Base-by-base conservation (phyloP, 2,329 filamentous ascomycete species). In the Elsinoe necatrix region DNA sequence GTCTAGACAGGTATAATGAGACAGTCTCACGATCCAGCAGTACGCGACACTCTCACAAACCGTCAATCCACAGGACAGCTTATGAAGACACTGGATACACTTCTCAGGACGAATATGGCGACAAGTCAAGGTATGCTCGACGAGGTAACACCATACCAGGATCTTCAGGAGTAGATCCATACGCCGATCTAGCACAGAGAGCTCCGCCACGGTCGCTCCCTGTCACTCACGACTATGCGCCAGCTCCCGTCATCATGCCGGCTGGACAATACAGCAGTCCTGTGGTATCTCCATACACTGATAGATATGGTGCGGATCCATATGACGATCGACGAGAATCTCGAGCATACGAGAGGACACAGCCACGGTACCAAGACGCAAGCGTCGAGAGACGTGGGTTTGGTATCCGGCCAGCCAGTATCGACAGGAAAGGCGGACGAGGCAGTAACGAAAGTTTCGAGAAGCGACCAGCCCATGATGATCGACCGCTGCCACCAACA, bases 1-100 rank as follows among this genome's bases (percentile, higher is more conserved):
- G 84, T 0, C 82, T 89, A 61, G 86, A 89, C 63, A 86, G 82
- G 69, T 80, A 87, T 61, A 80, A 80, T 62, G 73, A 79, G 57
- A 64, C 63, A 14, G 56, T 69, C 5, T 66, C 75, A 25, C 71
- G 77, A 4, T 69, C 70, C 0, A 68, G 71, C 42, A 75, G 77
- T 52, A 71, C 77, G 65, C 73, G 79, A 14, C 69, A 78, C 12
- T 73, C 75, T 0, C 56, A 54, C 14, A 57, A 57, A 20, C 45
- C 56, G 2, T 54, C 5, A 14, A 16, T 35, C 25, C 48, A 52
- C 23, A 18, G 54, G 7, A 31, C 8, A 23, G 18, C 7, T 2
- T 37, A 37, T 18, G 54, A 56, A 18, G 54, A 56, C 23, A 7
- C 16, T n/a, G 54, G 54, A 25, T 56, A 56, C 29, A 47, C 23